phyloP scores from a whole-genome alignment of 2,329 filamentous ascomycete species.

The Aureobasidium sp. region DNA sequence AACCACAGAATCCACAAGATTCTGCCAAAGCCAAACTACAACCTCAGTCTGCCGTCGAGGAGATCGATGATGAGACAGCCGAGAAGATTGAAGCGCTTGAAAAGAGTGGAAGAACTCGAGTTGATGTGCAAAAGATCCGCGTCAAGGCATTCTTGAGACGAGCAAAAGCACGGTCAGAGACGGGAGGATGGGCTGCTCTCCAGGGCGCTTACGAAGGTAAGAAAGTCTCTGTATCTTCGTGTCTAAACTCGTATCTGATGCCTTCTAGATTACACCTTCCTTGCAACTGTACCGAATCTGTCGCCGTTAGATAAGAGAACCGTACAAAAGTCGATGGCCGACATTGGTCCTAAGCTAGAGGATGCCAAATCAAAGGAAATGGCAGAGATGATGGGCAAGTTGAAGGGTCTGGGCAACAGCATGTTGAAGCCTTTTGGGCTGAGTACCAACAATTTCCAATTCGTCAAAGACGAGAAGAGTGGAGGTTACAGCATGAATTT shows the following conservation, averaged over 20 bases:
- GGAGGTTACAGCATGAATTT: conserved; percentile 97
- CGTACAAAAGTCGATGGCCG: conserved; percentile 56
- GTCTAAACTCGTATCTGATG: background rate
- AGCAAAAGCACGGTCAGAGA: conserved; percentile 61
- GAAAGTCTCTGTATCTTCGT: background rate
- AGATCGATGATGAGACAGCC: conserved; percentile 38
- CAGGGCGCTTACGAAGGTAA: conserved; percentile 57
- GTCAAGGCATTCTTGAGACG: conserved; percentile 76
- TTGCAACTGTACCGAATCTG: conserved; percentile 53
- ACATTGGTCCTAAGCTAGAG: conserved; percentile 61
- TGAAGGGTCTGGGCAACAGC: conserved; percentile 87
- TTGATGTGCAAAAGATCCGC: conserved; percentile 67
- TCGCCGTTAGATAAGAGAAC: conserved; percentile 57
- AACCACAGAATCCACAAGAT: conserved; percentile 18
- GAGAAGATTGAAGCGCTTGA: conserved; percentile 35
- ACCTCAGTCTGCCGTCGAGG: conserved; percentile 34
- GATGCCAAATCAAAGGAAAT: conserved; percentile 79
- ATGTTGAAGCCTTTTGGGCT: conserved; percentile 88
- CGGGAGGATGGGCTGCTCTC: conserved; percentile 70
- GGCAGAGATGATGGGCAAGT: conserved; percentile 94
- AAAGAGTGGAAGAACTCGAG: conserved; percentile 33
- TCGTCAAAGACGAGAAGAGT: conserved; percentile 79
- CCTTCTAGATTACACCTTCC: conserved; percentile 57
- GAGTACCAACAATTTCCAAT: conserved; percentile 90
- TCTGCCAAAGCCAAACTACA: conserved; percentile 15